Base-by-base conservation (phyloP, 768 basidiomycete genomes). In the Boletus insuetus region DNA sequence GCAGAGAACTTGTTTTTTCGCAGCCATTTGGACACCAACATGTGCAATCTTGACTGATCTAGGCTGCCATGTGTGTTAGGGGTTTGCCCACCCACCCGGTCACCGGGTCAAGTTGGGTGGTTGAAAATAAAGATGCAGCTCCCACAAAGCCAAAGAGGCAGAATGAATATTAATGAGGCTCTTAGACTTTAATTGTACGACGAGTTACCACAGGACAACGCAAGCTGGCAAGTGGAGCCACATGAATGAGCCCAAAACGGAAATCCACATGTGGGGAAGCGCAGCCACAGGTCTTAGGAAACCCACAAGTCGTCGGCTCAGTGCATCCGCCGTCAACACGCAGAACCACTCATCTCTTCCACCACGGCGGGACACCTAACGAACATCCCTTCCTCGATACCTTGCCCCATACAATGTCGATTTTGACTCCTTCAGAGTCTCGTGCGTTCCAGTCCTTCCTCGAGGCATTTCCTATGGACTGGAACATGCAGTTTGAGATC, bases 401-500 rank as follows among this genome's bases (percentile, higher is more conserved):
- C 24, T 41, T 20, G 14, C 32, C n/a, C 43, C 34, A 22, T 5
- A 58, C 58, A 38, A 85, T 84, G 84, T 78, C 86, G 29, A 74
- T 89, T 51, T 77, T 90, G 64, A 82, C 85, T 2, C 82, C 83
- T 22, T 73, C 83, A 17, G 87, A 90, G 74, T 79, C 82, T 5
- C 76, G 82, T 68, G 83, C 81, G 29, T 82, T 89, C 68, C 83
- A 87, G 73, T 78, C 83, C 26, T 89, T 89, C 65, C 79, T 89
- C 54, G 82, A 85, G 59, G 64, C 69, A 35, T 69, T 72, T 32
- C 65, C 79, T 1, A 63, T 75, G 26, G 82, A 83, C 67, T 85
- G 82, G 82, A 71, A 71, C 47, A 65, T 75, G 57, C 74, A 64
- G 57, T 73, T 58, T 26, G 67, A 61, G 53, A 67, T 55, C 56